Percentiles rank a stretch among this genome's conserved stretches.
Evolutionary conservation across 306 rosid genomes (phyloP).

Genomic region (Adenanthera pavonina): DNA sequence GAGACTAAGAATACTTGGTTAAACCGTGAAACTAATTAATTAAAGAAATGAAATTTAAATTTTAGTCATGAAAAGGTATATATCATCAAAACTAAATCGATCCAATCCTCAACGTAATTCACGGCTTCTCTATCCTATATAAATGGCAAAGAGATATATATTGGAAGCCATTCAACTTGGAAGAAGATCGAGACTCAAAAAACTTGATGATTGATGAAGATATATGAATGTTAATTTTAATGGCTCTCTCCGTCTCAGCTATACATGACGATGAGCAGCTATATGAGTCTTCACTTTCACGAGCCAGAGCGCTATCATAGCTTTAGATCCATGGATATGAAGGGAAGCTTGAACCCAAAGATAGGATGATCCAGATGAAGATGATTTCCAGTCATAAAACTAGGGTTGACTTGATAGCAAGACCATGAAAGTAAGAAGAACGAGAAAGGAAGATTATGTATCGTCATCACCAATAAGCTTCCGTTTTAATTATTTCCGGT

Average conservation of each 20-base stretch:
- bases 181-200: background rate
- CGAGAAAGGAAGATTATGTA: background rate
- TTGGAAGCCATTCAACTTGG: background rate
- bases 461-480: background rate
- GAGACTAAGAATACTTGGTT: background rate
- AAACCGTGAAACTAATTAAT: background rate
- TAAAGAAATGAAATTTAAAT: background rate
- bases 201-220: background rate
- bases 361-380: slow-evolving; percentile 5
- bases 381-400: slow-evolving; percentile 10
- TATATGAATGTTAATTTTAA: too few relatives aligned
- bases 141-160: background rate
- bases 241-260: background rate
- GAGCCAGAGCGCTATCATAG: background rate
- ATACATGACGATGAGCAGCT: background rate
- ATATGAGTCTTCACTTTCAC: background rate
- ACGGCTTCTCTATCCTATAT: background rate
- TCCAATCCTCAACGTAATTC: background rate
- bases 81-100: background rate
- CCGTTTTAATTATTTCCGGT: background rate
- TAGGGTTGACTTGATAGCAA: slow-evolving; percentile 35
- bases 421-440: background rate
- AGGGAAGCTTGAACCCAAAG: background rate
- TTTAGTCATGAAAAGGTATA: background rate
- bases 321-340: background rate